phyloP scores from a whole-genome alignment of 1,284 basidiomycete species.

The Rhodotorula sp. region DNA sequence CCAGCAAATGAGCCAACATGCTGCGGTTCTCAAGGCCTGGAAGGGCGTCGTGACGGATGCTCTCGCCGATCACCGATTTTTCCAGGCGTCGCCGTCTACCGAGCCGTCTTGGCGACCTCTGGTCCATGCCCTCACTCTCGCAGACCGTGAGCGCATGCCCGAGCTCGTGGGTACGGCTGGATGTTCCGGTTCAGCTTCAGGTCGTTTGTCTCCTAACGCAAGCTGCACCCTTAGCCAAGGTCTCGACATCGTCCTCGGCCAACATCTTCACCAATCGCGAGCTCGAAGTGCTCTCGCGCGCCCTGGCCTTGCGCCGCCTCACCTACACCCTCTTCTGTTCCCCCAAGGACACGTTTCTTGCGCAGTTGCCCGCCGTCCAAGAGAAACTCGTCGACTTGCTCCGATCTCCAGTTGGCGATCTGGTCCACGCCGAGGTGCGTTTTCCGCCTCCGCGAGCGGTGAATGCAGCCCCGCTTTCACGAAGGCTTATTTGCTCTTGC shows the following conservation, averaged over 20 bases:
- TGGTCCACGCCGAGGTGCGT: slow-evolving; percentile 82
- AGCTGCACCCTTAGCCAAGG: slow-evolving; percentile 59
- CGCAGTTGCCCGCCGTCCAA: slow-evolving; percentile 86
- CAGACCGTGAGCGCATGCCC: slow-evolving; percentile 79
- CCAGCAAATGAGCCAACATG: slow-evolving; percentile 72
- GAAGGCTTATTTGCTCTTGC: too few species aligned
- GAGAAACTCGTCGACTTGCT: slow-evolving; percentile 95
- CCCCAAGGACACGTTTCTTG: slow-evolving; percentile 84
- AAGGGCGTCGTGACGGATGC: slow-evolving; percentile 72
- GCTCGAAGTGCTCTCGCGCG: slow-evolving; percentile 85
- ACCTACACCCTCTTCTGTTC: slow-evolving; percentile 80
- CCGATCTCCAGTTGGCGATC: slow-evolving; percentile 69
- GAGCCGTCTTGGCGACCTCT: slow-evolving; percentile 72
- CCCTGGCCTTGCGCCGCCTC: slow-evolving; percentile 80
- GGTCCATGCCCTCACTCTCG: slow-evolving; percentile 73
- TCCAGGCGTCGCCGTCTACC: slow-evolving; percentile 64
- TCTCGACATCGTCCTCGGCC: slow-evolving; percentile 79
- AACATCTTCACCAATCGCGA: slow-evolving; percentile 97
- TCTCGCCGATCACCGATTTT: slow-evolving; percentile 81
- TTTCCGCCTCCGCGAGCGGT: background rate
- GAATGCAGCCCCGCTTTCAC: background rate
- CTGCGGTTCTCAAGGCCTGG: slow-evolving; percentile 81
- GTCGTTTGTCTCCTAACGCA: background rate
- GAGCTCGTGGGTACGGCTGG: slow-evolving; percentile 71
- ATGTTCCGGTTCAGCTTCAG: background rate